These are phyloP conservation scores for Fistulinella prunicolor DNA, from an alignment of 768 basidiomycete genomes.

Conservation along the genomic window DNA sequence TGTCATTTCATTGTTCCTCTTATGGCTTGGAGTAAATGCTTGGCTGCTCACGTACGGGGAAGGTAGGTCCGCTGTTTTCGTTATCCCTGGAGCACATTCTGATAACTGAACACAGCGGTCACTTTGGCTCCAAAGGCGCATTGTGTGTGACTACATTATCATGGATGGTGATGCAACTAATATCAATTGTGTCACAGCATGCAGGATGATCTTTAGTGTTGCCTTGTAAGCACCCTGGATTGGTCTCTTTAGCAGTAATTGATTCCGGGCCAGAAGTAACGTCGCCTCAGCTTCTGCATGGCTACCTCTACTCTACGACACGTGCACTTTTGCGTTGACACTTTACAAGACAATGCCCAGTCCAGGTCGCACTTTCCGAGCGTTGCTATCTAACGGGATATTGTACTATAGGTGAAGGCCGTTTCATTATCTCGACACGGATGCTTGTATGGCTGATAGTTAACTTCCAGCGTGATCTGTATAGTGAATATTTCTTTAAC, in stretches of 20 bases:
- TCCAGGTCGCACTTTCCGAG: conserved; percentile 18
- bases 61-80: conserved; percentile 37
- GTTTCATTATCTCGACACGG: background rate
- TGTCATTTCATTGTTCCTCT: conserved; percentile 32
- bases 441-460: conserved; percentile 1
- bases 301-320: conserved; percentile 42
- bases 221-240: conserved; percentile 17
- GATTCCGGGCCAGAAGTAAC: conserved; percentile 9
- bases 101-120: conserved; percentile 14
- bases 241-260: background rate
- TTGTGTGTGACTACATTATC: conserved; percentile 10
- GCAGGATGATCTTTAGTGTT: conserved; percentile 38
- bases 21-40: conserved; percentile 47
- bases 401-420: conserved; percentile 34
- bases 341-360: conserved; percentile 28
- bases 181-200: conserved; percentile 29
- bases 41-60: conserved; percentile 52
- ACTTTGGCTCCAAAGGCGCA: background rate
- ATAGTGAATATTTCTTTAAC: conserved; percentile 37
- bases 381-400: conserved; percentile 32
- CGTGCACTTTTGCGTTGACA: conserved; percentile 34
- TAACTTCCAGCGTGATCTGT: conserved; percentile 35
- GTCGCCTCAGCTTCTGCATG: conserved; percentile 38
- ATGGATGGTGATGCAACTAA: conserved; percentile 32
- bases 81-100: background rate